Conservation (phyloP, 2,329 filamentous ascomycete genomes). For the Fusarium keratoplasticum region DNA sequence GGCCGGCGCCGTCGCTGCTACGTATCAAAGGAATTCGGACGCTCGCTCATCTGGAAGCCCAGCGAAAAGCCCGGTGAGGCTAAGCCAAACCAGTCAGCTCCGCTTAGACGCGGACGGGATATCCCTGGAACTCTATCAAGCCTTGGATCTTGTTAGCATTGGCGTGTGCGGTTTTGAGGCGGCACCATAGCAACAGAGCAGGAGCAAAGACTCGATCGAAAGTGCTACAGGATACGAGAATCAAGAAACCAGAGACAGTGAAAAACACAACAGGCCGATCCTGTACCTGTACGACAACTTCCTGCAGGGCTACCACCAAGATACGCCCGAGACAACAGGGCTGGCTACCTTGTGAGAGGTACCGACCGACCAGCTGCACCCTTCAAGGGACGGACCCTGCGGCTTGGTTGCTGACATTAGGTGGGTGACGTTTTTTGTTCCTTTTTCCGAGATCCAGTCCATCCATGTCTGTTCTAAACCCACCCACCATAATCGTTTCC, state of each 20-base stretch:
- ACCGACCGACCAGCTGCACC: not conserved
- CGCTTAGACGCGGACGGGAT: constrained; percentile 25
- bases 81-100: constrained; percentile 24
- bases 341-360: not conserved
- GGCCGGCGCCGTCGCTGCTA: constrained; percentile 24
- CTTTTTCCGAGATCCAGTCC: constrained; percentile 27
- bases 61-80: constrained; percentile 29
- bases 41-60: constrained; percentile 25
- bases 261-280: not conserved
- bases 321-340: not conserved
- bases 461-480: not conserved
- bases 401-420: constrained; percentile 29
- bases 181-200: constrained; percentile 1
- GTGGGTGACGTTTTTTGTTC: constrained; percentile 32
- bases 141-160: constrained; percentile 1
- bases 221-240: not conserved
- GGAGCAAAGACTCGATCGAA: not conserved
- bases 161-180: constrained; percentile 17
- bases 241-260: not conserved
- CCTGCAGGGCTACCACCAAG: not conserved
- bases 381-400: constrained; percentile 13
- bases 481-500: constrained; percentile 13
- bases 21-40: constrained; percentile 10
- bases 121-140: constrained; percentile 23
- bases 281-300: not conserved